Base-by-base conservation (phyloP, 2,329 filamentous ascomycete genomes). In the Chrysosphaeria jannelii region DNA sequence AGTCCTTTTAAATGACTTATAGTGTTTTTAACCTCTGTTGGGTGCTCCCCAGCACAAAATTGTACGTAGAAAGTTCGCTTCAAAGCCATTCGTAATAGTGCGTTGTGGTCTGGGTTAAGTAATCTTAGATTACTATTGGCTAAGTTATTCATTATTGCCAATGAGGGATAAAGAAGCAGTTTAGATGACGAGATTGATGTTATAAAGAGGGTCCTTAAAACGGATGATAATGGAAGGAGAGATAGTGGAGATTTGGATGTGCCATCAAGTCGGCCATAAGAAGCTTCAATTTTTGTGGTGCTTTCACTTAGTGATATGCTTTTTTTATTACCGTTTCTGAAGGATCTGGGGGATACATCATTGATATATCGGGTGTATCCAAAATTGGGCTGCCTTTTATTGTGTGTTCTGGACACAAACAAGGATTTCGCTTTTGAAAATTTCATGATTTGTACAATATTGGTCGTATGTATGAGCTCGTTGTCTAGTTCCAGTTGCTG, bases 21-120 rank as follows among this genome's bases (percentile, higher is more conserved):
- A 0, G 69, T 78, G 14, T 40, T 44, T 20, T 51, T 48, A 2
- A 88, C 68, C 42, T 90, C 72, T 2, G 40, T 35, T 0, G 56
- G 50, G 23, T 59, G 69, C 43, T 78, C 70, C 14, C 79, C 79
- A 0, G 74, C 75, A 42, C 79, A 91, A 43, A 89, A 91, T 36
- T 91, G 79, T 13, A 65, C 63, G 40, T 90, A 90, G 35, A 90
- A 78, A 0, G 75, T 88, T 38, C 65, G 59, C 40, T 78, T 76
- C 23, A 90, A 50, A 20, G 78, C 38, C 28, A 50, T 58, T 20
- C 63, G 57, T 10, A 89, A 51, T 2, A 81, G 22, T 0, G 61
- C 61, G 38, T 89, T 90, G 24, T 47, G 51, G 37, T 88, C 75
- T 4, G 76, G 65, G 40, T 68, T 67, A 27, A 85, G 51, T 0